phyloP scores from a whole-genome alignment of 805 yeast species.

The Candida takata region DNA sequence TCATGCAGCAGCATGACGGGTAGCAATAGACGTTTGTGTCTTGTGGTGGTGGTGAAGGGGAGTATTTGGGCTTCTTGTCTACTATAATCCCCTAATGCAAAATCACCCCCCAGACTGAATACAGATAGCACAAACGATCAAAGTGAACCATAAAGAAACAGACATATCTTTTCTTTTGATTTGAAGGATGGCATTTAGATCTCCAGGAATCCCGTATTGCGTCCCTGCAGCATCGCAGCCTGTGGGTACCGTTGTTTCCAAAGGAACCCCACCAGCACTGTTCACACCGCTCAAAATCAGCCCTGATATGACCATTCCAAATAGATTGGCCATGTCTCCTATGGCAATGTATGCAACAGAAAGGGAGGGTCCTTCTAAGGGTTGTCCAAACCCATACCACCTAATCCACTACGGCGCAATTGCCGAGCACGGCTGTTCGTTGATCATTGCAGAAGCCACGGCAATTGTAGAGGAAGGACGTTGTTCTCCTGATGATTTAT shows the following conservation, averaged over 20 bases:
- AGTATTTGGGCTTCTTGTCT: no score
- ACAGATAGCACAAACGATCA: no score
- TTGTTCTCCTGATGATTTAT: slow-evolving; percentile 38
- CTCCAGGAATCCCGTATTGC: slow-evolving; percentile 3
- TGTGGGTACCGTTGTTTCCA: not conserved
- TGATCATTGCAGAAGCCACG: slow-evolving; percentile 40
- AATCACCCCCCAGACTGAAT: no score
- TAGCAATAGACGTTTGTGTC: no score
- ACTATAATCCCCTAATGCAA: no score
- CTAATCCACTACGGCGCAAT: slow-evolving; percentile 41
- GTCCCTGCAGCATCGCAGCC: slow-evolving; percentile 2
- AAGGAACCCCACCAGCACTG: slow-evolving; percentile 1
- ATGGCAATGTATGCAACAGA: slow-evolving; percentile 46
- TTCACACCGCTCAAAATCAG: slow-evolving; percentile 19
- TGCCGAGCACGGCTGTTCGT: slow-evolving; percentile 43
- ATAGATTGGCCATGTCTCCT: slow-evolving; percentile 51
- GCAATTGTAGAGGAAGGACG: slow-evolving; percentile 36
- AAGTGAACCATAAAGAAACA: no score
- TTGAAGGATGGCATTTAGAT: not conserved
- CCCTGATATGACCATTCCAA: slow-evolving; percentile 28
- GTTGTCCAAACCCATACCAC: slow-evolving; percentile 40
- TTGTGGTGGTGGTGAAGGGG: no score
- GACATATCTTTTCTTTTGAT: no score
- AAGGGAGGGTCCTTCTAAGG: slow-evolving; percentile 23
- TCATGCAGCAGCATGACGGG: no score